A percentile compares a stretch with the other conserved stretches of the same genome.
Evolutionary conservation across 2,329 filamentous ascomycete species (phyloP).

Genomic region (Ceratocystis colombiana): DNA sequence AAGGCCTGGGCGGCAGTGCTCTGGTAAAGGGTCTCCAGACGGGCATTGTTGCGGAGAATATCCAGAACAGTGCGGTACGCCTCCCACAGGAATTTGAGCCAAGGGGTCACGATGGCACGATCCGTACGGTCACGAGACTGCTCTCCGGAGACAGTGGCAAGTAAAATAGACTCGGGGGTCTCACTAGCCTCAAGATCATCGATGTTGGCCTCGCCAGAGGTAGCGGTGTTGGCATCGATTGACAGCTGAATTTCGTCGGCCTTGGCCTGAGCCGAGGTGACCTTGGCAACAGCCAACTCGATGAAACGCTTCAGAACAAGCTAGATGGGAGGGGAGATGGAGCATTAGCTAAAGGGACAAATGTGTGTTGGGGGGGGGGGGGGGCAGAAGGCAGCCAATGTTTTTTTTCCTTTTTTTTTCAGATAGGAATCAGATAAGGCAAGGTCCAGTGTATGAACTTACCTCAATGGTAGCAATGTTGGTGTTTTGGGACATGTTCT

Average conservation of each 20-base stretch:
- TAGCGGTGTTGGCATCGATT: constrained; percentile 57
- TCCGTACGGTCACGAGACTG: constrained; percentile 96
- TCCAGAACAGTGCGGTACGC: constrained; percentile 97
- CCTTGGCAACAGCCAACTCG: constrained; percentile 90
- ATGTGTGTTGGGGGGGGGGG: not conserved
- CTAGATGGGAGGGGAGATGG: constrained; percentile 34
- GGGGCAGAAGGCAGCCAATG: no score
- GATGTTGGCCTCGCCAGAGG: constrained; percentile 57
- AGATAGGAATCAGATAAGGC: not conserved
- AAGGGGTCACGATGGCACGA: constrained; percentile 93
- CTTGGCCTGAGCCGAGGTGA: constrained; percentile 89
- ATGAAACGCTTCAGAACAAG: constrained; percentile 96
- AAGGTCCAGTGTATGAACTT: not conserved
- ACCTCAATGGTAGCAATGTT: constrained; percentile 95
- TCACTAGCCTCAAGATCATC: constrained; percentile 96
- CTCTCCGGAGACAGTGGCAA: constrained; percentile 95
- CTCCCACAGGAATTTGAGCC: constrained; percentile 99
- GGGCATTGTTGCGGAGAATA: constrained; percentile 97
- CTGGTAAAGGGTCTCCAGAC: constrained; percentile 96
- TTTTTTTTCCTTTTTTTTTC: not conserved
- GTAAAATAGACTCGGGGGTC: constrained; percentile 93
- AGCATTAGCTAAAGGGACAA: not conserved
- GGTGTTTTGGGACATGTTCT: constrained; percentile 98
- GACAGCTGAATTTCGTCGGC: constrained; percentile 88
- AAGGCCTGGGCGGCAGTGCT: constrained; percentile 96